Conservation (phyloP, 192 early-diverging fungal species). For the Dimargaris cristalligena region DNA sequence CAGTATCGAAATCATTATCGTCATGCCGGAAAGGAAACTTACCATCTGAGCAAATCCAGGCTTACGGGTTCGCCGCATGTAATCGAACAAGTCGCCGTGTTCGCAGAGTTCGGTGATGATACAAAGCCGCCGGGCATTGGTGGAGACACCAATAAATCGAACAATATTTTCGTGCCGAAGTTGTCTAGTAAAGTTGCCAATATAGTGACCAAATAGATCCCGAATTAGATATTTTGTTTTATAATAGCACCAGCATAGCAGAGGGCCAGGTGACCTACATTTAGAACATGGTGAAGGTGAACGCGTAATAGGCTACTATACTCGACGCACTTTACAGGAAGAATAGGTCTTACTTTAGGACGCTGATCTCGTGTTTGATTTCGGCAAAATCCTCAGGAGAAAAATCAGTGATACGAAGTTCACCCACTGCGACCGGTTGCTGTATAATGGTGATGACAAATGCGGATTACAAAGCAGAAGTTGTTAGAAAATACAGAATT, state of each 20-base stretch:
- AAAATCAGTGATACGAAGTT: constrained; percentile 48
- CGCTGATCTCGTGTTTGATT: constrained; percentile 59
- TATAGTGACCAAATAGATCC: too few species aligned
- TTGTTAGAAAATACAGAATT: too few species aligned
- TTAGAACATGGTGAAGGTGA: too few species aligned
- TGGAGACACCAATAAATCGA: constrained; percentile 53
- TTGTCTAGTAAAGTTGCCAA: too few species aligned
- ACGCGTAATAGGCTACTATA: too few species aligned
- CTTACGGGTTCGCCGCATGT: constrained; percentile 40
- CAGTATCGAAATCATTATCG: too few species aligned
- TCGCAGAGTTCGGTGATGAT: constrained; percentile 60
- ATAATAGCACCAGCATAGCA: too few species aligned
- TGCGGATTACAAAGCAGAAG: neutral
- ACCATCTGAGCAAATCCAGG: constrained; percentile 45
- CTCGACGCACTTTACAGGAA: too few species aligned
- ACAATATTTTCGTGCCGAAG: constrained; percentile 60
- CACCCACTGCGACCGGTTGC: constrained; percentile 54
- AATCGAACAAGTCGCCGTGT: constrained; percentile 58
- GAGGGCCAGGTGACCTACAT: too few species aligned
- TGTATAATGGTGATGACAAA: constrained; percentile 14
- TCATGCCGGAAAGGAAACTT: too few species aligned
- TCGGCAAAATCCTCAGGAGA: constrained; percentile 47
- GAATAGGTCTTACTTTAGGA: constrained; percentile 53
- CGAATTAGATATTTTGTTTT: too few species aligned
- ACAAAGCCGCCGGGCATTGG: constrained; percentile 42